A percentile compares a stretch with the other conserved stretches of the same genome.
Conservation (phyloP, 352 stramenopile species). For the Phytophthora chlamydospora region DNA sequence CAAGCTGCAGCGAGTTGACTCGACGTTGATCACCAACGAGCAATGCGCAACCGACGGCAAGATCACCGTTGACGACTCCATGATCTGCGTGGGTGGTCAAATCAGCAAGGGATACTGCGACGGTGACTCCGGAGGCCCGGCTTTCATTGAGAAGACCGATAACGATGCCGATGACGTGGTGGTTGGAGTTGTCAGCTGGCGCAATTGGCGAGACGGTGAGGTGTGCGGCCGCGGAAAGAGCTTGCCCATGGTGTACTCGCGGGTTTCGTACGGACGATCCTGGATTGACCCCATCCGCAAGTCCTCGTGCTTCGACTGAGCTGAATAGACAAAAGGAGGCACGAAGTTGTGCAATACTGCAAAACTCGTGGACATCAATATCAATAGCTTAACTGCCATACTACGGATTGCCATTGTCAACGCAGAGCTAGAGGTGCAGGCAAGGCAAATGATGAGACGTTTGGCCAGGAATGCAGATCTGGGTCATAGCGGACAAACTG, state of each 20-base stretch:
- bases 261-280: constrained; percentile 44
- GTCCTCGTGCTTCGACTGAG: constrained; percentile 33
- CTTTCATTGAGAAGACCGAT: constrained; percentile 40
- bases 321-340: constrained; percentile 5
- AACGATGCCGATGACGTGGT: constrained; percentile 41
- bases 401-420: too few relatives aligned
- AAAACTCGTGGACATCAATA: not conserved
- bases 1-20: constrained; percentile 45
- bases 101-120: constrained; percentile 59
- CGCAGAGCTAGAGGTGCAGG: too few relatives aligned
- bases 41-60: constrained; percentile 35
- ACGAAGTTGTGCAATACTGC: constrained; percentile 7
- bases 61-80: constrained; percentile 45
- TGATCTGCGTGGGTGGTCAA: constrained; percentile 61
- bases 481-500: too few relatives aligned
- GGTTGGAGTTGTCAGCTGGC: constrained; percentile 69
- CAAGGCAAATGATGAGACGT: too few relatives aligned
- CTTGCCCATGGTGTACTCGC: constrained; percentile 64
- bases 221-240: constrained; percentile 53
- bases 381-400: too few relatives aligned
- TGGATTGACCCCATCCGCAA: constrained; percentile 51
- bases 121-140: constrained; percentile 61
- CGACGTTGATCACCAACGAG: constrained; percentile 46
- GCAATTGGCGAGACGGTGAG: constrained; percentile 40
- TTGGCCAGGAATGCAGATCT: too few relatives aligned